Conservation (phyloP, 495 filamentous ascomycete species). For the Penicillium mononematosum region DNA sequence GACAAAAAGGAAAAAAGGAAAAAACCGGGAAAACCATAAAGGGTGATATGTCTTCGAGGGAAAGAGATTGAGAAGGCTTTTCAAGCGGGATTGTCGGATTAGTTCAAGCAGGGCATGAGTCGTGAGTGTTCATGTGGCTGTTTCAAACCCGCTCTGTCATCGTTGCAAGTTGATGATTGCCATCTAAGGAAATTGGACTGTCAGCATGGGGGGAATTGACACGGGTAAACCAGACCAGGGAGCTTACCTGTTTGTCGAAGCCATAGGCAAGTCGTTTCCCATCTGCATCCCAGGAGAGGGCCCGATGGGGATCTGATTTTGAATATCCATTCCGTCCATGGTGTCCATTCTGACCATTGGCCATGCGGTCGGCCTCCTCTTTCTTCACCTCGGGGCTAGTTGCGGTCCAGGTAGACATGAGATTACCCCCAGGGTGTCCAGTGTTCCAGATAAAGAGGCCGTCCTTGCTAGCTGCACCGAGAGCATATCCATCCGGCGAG, state of each 20-base stretch:
- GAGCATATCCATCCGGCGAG: constrained; percentile 68
- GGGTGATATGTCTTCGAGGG: constrained; percentile 9
- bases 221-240: background rate
- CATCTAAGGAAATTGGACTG: constrained; percentile 28
- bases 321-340: constrained; percentile 42
- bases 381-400: constrained; percentile 32
- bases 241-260: constrained; percentile 63
- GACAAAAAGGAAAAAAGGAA: constrained; percentile 12
- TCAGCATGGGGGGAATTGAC: constrained; percentile 13
- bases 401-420: constrained; percentile 62
- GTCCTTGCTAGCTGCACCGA: constrained; percentile 66
- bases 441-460: constrained; percentile 70
- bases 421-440: constrained; percentile 58
- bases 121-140: constrained; percentile 9
- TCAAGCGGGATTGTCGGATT: constrained; percentile 8
- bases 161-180: constrained; percentile 47
- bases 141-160: constrained; percentile 25
- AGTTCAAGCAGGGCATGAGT: constrained; percentile 11
- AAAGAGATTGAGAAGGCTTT: constrained; percentile 7
- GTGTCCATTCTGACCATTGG: constrained; percentile 40
- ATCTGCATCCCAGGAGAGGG: constrained; percentile 73
- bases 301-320: constrained; percentile 41
- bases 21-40: background rate
- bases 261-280: constrained; percentile 74
- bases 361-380: constrained; percentile 28